A percentile compares a stretch with the other conserved stretches of the same genome.
phyloP scores from a whole-genome alignment of 371 early-diverging fungal genomes.

The Apophysomyces sp. region DNA sequence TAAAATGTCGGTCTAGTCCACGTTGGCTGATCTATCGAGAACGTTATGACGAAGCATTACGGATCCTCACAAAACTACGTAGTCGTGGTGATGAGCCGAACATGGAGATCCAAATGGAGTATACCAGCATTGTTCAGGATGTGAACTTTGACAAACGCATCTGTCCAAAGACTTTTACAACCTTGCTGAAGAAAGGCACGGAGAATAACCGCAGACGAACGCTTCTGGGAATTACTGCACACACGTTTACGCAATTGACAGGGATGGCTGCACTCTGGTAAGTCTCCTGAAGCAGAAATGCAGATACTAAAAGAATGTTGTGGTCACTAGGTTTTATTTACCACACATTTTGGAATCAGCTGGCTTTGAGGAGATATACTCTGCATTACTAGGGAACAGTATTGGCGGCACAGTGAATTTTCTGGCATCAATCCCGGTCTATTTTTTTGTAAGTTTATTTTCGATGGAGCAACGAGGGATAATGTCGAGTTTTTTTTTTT shows the following conservation, averaged over 20 bases:
- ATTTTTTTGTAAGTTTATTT: conserved; percentile 29
- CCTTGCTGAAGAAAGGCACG: conserved; percentile 47
- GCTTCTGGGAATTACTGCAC: conserved; percentile 69
- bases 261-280: conserved; percentile 80
- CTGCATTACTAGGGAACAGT: conserved; percentile 27
- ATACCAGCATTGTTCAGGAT: conserved; percentile 69
- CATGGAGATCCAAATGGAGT: conserved; percentile 47
- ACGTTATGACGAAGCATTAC: conserved; percentile 69
- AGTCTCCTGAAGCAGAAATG: too few species aligned
- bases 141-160: conserved; percentile 61
- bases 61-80: conserved; percentile 71
- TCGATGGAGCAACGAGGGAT: too few species aligned
- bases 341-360: conserved; percentile 66
- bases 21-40: conserved; percentile 81
- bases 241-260: conserved; percentile 72
- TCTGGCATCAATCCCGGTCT: conserved; percentile 20
- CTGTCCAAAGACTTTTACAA: conserved; percentile 48
- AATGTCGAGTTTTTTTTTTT: conserved; percentile 4
- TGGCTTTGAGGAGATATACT: conserved; percentile 50
- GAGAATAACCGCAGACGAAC: conserved; percentile 57
- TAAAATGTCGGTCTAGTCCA: conserved; percentile 53
- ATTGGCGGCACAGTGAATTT: conserved; percentile 23
- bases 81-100: conserved; percentile 11
- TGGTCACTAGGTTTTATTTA: conserved; percentile 51
- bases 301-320: too few species aligned